These are phyloP conservation scores for Apiotrichum gamsii DNA, from an alignment of 1,284 basidiomycete genomes.

Conservation along the genomic window DNA sequence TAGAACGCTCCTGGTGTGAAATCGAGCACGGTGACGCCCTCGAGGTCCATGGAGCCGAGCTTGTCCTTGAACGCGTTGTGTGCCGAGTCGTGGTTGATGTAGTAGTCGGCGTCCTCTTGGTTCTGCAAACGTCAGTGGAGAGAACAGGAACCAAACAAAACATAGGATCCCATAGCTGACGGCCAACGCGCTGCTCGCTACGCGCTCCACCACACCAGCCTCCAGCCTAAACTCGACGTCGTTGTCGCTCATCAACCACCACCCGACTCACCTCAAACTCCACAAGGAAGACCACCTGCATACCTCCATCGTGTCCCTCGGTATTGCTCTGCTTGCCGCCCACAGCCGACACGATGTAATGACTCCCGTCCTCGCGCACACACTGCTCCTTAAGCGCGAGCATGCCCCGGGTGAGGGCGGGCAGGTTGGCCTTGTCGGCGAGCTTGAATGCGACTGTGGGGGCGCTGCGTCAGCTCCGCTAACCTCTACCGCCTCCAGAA, in stretches of 20 bases:
- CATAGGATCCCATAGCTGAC: too few species aligned
- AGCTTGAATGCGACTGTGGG: slow-evolving; percentile 37
- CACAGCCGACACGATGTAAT: slow-evolving; percentile 29
- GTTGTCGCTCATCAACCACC: too few species aligned
- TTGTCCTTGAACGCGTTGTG: slow-evolving; percentile 37
- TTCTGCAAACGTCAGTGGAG: too few species aligned
- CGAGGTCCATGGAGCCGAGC: slow-evolving; percentile 12
- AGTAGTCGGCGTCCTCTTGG: slow-evolving; percentile 34
- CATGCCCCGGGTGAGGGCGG: slow-evolving; percentile 20
- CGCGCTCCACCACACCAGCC: too few species aligned
- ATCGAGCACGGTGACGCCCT: slow-evolving; percentile 34
- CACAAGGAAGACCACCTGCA: slow-evolving; percentile 38
- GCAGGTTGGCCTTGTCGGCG: slow-evolving; percentile 11
- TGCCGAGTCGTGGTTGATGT: slow-evolving; percentile 31
- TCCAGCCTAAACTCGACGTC: too few species aligned
- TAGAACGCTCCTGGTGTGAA: slow-evolving; percentile 18
- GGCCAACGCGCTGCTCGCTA: too few species aligned
- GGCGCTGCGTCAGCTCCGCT: too few species aligned
- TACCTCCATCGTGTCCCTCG: slow-evolving; percentile 32
- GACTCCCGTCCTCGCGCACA: slow-evolving; percentile 18
- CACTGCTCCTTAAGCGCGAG: slow-evolving; percentile 27
- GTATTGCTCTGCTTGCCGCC: slow-evolving; percentile 36
- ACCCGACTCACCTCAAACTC: slow-evolving; percentile 33
- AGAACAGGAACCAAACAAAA: too few species aligned
- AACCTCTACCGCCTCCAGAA: slow-evolving; percentile 1